Evolutionary conservation across 2,329 filamentous ascomycete species (phyloP).

Genomic region (Botrytis paeoniae): DNA sequence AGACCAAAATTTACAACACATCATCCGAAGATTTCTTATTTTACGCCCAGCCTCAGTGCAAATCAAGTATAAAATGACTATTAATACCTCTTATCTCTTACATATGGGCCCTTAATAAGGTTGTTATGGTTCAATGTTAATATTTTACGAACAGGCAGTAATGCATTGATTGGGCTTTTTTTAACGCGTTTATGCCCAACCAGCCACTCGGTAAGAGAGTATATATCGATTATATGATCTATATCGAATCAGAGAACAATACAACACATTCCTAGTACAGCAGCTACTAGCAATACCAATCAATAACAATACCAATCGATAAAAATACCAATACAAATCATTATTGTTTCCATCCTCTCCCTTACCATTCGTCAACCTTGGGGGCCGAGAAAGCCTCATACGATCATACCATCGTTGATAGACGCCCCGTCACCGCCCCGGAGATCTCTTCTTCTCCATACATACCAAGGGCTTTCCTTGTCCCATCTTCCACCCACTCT

Average conservation of each 20-base stretch:
- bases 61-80: neutral
- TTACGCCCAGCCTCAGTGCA: neutral
- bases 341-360: neutral
- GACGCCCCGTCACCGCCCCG: conserved; percentile 15
- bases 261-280: neutral
- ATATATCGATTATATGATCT: neutral
- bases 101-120: neutral
- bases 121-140: neutral
- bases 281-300: neutral
- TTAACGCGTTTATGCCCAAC: conserved; percentile 19
- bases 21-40: neutral
- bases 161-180: conserved; percentile 19
- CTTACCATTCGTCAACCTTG: neutral
- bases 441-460: conserved; percentile 13
- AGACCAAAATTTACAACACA: neutral
- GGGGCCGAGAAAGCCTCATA: neutral
- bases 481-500: conserved; percentile 2
- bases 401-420: neutral
- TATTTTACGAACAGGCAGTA: conserved; percentile 6
- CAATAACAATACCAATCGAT: neutral
- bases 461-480: conserved; percentile 13
- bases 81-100: neutral
- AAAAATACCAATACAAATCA: neutral
- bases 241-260: neutral
- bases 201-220: neutral